Percentiles rank a stretch among this genome's conserved stretches.
Evolutionary conservation across 2,329 filamentous ascomycete species (phyloP).

Genomic region (Colletotrichum sp.): DNA sequence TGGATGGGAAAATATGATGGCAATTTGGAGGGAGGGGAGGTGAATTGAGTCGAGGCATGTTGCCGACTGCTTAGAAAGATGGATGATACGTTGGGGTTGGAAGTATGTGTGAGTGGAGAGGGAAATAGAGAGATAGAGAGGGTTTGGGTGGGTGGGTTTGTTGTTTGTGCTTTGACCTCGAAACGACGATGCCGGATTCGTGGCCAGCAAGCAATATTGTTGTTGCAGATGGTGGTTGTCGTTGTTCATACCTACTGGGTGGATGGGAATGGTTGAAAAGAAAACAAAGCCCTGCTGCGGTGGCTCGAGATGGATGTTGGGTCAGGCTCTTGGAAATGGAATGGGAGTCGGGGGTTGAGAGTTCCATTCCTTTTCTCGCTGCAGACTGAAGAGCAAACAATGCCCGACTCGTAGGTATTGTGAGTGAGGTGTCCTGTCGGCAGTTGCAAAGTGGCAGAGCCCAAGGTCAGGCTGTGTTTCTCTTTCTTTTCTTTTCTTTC

Average conservation of each 20-base stretch:
- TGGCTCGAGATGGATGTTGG: neutral
- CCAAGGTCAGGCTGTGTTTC: neutral
- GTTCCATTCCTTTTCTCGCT: neutral
- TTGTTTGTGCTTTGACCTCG: slow-evolving; percentile 14
- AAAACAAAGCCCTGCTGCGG: neutral
- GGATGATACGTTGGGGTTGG: neutral
- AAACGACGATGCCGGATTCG: neutral
- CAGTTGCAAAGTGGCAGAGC: neutral
- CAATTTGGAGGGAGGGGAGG: neutral
- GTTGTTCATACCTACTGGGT: neutral
- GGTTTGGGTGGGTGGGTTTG: neutral
- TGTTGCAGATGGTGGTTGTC: neutral
- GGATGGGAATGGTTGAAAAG: neutral
- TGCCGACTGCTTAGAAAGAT: neutral
- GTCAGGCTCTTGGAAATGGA: neutral
- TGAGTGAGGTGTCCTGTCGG: neutral
- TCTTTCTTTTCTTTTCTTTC: neutral
- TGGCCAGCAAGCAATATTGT: neutral
- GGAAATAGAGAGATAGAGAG: neutral
- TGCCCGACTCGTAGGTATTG: too few relatives aligned
- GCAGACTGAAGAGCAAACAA: neutral
- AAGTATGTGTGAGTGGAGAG: neutral
- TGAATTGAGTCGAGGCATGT: neutral
- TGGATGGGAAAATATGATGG: neutral
- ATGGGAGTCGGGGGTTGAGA: neutral